phyloP scores from a whole-genome alignment of 1,284 basidiomycete species.

The Apiotrichum domesticum region DNA sequence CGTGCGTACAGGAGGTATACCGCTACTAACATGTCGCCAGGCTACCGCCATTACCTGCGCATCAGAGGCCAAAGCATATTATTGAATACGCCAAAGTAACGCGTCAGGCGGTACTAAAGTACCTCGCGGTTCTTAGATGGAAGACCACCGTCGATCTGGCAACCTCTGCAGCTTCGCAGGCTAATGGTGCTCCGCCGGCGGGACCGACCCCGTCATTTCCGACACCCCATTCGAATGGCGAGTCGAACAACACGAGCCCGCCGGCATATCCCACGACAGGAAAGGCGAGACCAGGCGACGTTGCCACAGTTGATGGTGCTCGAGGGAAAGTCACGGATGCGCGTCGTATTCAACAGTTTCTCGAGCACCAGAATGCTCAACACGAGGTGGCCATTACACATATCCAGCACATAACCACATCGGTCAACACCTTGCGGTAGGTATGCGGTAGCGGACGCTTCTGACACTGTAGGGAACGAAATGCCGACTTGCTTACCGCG shows the following conservation, averaged over 20 bases:
- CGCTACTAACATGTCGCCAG: slow-evolving; percentile 3
- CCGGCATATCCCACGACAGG: slow-evolving; percentile 18
- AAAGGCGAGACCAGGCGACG: slow-evolving; percentile 11
- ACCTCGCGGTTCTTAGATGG: slow-evolving; percentile 42
- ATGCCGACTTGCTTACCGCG: slow-evolving; percentile 41
- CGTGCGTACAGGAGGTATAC: slow-evolving; percentile 20
- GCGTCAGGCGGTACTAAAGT: slow-evolving; percentile 40
- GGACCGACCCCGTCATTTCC: slow-evolving; percentile 26
- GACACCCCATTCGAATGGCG: slow-evolving; percentile 36
- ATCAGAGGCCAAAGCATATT: slow-evolving; percentile 35
- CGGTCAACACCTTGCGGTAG: slow-evolving; percentile 36
- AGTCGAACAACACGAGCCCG: slow-evolving; percentile 35
- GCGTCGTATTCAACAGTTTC: slow-evolving; percentile 35
- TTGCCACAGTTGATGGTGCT: neutral
- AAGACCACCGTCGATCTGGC: slow-evolving; percentile 37
- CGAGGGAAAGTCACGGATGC: slow-evolving; percentile 40
- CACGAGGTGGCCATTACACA: slow-evolving; percentile 37
- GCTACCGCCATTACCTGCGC: slow-evolving; percentile 18
- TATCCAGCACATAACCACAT: slow-evolving; percentile 27
- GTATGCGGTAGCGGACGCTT: neutral
- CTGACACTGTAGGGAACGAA: slow-evolving; percentile 26
- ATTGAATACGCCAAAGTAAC: slow-evolving; percentile 40
- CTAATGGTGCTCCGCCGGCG: neutral
- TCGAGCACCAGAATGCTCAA: slow-evolving; percentile 42
- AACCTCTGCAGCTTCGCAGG: neutral